phyloP scores from a whole-genome alignment of 129 eudicot species.

The Calendula officinalis region DNA sequence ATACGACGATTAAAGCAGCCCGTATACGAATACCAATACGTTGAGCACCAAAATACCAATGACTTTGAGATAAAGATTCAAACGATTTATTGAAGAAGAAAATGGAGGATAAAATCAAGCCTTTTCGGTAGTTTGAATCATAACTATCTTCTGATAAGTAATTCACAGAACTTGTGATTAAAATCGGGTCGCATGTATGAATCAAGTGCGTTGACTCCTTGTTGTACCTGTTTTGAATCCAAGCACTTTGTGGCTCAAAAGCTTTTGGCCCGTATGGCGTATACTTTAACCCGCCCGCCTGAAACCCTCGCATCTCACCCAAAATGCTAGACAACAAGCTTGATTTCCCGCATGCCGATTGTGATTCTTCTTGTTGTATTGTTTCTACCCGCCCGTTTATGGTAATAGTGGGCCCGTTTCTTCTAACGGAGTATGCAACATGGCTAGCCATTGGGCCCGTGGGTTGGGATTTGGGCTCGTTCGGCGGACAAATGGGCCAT shows the following conservation, averaged over 20 bases:
- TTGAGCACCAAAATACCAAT: constrained; percentile 86
- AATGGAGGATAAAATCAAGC: constrained; percentile 52
- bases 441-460: constrained; percentile 18
- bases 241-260: too few relatives aligned
- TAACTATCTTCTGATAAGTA: constrained; percentile 53
- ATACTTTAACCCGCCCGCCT: too few relatives aligned
- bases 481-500: constrained; percentile 57
- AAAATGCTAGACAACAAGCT: too few relatives aligned
- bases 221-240: too few relatives aligned
- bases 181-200: constrained; percentile 80
- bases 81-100: constrained; percentile 77
- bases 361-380: constrained; percentile 55
- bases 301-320: too few relatives aligned
- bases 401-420: background rate
- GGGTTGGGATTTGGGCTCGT: constrained; percentile 45
- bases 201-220: constrained; percentile 78
- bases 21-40: constrained; percentile 76
- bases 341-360: constrained; percentile 52
- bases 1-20: constrained; percentile 64
- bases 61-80: constrained; percentile 85
- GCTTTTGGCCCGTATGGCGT: too few relatives aligned
- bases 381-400: constrained; percentile 14
- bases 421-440: constrained; percentile 37
- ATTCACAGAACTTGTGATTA: constrained; percentile 74
- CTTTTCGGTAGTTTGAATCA: constrained; percentile 45